phyloP scores from a whole-genome alignment of 2,329 filamentous ascomycete genomes.

The Talaromyces marneffei region DNA sequence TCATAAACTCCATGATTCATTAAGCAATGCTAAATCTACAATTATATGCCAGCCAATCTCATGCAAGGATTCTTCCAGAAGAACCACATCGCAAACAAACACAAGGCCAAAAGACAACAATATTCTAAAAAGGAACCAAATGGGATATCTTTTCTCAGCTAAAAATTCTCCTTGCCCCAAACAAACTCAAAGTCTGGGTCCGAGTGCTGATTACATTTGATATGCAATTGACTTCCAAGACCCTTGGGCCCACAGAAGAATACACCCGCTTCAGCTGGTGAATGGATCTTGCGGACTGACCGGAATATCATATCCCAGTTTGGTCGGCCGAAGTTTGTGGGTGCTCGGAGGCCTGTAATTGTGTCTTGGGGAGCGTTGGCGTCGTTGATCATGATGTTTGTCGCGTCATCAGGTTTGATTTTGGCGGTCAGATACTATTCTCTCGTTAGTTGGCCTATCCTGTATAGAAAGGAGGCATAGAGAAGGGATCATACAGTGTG shows the following conservation, averaged over 20 bases:
- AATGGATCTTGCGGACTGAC: slow-evolving; percentile 71
- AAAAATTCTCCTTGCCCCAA: slow-evolving; percentile 52
- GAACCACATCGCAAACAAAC: background rate
- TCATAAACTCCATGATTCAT: background rate
- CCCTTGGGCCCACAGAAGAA: slow-evolving; percentile 85
- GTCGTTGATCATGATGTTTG: slow-evolving; percentile 90
- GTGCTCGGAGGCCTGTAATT: slow-evolving; percentile 74
- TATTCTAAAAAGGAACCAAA: background rate
- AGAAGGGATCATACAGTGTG: slow-evolving; percentile 41
- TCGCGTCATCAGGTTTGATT: slow-evolving; percentile 79
- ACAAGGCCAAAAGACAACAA: background rate
- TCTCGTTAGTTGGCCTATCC: background rate
- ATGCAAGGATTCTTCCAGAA: slow-evolving; percentile 2
- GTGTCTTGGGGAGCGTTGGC: slow-evolving; percentile 77
- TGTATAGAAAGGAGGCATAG: background rate
- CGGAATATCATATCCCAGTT: slow-evolving; percentile 92
- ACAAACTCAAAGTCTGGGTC: slow-evolving; percentile 63
- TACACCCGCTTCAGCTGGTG: slow-evolving; percentile 66
- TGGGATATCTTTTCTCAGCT: slow-evolving; percentile 17
- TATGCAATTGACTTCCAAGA: slow-evolving; percentile 67
- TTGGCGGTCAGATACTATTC: slow-evolving; percentile 70
- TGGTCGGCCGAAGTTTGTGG: slow-evolving; percentile 74
- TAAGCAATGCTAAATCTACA: background rate
- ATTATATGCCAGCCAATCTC: background rate
- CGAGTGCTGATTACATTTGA: slow-evolving; percentile 84